These are phyloP conservation scores for Ustilago trichophora DNA, from an alignment of 1,284 basidiomycete species.

Conservation along the genomic window DNA sequence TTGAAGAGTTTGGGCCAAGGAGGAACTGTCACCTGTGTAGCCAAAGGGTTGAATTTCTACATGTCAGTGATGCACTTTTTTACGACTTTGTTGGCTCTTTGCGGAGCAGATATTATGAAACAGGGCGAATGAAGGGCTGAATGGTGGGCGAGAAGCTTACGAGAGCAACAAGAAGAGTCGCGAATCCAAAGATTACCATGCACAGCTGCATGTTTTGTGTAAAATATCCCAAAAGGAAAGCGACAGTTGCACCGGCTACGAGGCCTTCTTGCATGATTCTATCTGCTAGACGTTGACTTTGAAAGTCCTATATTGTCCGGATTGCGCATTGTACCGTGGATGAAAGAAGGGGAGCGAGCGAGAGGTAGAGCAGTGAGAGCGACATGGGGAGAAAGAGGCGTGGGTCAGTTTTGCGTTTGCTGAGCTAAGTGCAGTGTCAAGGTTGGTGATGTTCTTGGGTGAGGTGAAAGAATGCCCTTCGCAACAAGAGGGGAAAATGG, in stretches of 20 bases:
- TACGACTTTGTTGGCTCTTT: too few relatives aligned
- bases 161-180: constrained; percentile 13
- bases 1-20: constrained; percentile 46
- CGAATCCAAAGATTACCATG: constrained; percentile 21
- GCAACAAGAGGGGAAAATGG: background rate
- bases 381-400: background rate
- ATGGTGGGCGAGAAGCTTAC: constrained; percentile 17
- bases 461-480: background rate
- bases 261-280: constrained; percentile 42
- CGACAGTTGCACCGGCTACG: constrained; percentile 7
- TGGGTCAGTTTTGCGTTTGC: too few relatives aligned
- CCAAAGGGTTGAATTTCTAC: too few relatives aligned
- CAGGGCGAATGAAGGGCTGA: too few relatives aligned
- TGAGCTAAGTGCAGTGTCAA: too few relatives aligned
- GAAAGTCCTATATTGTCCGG: constrained; percentile 29
- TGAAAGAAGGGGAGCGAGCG: too few relatives aligned
- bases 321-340: too few relatives aligned
- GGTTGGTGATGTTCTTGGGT: background rate
- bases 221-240: constrained; percentile 30
- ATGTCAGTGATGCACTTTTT: too few relatives aligned
- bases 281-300: constrained; percentile 32
- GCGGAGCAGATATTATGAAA: too few relatives aligned
- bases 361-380: background rate
- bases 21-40: constrained; percentile 36
- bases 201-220: constrained; percentile 34